Conservation (phyloP, 75 land plant genomes). For the Sequoiadendron giganteum region DNA sequence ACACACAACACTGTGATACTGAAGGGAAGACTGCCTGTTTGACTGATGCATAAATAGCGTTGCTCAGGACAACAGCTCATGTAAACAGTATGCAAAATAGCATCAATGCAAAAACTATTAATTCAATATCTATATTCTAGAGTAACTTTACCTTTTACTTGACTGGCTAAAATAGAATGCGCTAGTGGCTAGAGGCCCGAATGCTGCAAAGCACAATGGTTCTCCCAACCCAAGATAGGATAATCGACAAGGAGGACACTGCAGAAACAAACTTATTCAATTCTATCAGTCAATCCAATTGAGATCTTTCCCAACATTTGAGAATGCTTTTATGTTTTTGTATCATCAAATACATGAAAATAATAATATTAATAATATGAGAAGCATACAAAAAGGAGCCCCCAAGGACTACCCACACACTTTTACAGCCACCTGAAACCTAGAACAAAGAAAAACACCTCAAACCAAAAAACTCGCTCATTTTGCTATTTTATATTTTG, state of each 20-base stretch:
- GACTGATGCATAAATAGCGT: slow-evolving; percentile 27
- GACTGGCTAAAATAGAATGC: slow-evolving; percentile 83
- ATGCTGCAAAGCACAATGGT: slow-evolving; percentile 92
- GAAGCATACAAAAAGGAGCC: background rate
- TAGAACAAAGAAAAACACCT: too few species aligned
- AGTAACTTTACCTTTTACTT: slow-evolving; percentile 27
- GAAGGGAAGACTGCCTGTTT: slow-evolving; percentile 29
- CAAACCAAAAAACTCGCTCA: too few species aligned
- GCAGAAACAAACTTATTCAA: slow-evolving; percentile 17
- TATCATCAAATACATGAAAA: background rate
- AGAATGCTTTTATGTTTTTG: background rate
- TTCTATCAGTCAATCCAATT: background rate
- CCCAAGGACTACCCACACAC: too few species aligned
- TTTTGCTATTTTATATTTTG: too few species aligned
- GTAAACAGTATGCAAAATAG: background rate
- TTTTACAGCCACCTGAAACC: too few species aligned
- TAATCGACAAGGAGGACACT: slow-evolving; percentile 97
- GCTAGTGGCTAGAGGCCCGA: slow-evolving; percentile 94
- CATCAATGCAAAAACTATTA: background rate
- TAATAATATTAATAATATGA: background rate
- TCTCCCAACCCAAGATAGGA: slow-evolving; percentile 95
- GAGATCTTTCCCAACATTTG: slow-evolving; percentile 4
- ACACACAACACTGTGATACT: slow-evolving; percentile 50
- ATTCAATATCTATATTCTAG: background rate
- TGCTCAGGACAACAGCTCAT: background rate